phyloP scores from a whole-genome alignment of 768 basidiomycete species.

The Arthromyces matolae region DNA sequence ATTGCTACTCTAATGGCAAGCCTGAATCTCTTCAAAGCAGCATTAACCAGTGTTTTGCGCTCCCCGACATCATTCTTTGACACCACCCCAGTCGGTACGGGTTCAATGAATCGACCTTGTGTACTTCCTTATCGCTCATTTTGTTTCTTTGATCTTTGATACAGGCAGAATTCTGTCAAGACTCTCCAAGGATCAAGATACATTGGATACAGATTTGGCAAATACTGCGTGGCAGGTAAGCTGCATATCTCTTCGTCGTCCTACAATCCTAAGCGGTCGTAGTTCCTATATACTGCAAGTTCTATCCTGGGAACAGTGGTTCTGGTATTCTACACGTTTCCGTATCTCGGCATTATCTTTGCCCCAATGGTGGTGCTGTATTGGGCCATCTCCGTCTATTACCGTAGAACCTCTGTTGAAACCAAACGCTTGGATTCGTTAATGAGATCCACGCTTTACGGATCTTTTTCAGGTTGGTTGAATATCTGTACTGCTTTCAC shows the following conservation, averaged over 20 bases:
- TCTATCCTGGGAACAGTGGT: slow-evolving; percentile 52
- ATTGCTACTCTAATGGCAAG: slow-evolving; percentile 37
- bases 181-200: slow-evolving; percentile 60
- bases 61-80: slow-evolving; percentile 70
- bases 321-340: slow-evolving; percentile 64
- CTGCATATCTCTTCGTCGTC: no score
- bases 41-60: slow-evolving; percentile 50
- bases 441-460: slow-evolving; percentile 56
- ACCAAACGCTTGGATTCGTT: slow-evolving; percentile 62
- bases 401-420: slow-evolving; percentile 60
- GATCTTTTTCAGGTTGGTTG: slow-evolving; percentile 49
- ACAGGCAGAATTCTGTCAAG: slow-evolving; percentile 54
- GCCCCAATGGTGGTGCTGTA: slow-evolving; percentile 50
- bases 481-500: no score
- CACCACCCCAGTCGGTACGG: slow-evolving; percentile 60
- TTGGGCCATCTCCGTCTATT: slow-evolving; percentile 49
- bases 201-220: slow-evolving; percentile 48
- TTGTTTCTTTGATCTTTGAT: no score
- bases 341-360: slow-evolving; percentile 64
- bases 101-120: neutral
- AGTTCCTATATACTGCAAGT: slow-evolving; percentile 39
- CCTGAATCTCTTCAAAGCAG: slow-evolving; percentile 50
- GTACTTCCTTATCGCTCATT: neutral
- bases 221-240: slow-evolving; percentile 47
- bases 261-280: neutral